Percentiles rank a stretch among this genome's conserved stretches.
Conservation (phyloP, 2,329 filamentous ascomycete genomes). For the Aureobasidium sp. region DNA sequence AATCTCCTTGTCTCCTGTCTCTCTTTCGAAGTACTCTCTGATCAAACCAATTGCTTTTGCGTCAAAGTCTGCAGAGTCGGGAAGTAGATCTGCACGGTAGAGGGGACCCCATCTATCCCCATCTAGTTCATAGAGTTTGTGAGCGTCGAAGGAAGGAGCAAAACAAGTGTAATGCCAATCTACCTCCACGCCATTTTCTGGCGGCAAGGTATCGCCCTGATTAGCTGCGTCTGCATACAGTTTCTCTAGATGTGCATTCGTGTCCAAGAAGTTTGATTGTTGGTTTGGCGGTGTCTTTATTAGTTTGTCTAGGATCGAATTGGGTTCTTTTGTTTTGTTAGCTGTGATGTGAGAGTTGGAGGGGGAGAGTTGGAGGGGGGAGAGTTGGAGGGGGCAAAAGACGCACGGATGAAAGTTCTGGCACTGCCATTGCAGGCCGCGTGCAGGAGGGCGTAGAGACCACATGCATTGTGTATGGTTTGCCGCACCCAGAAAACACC, state of each 20-base stretch:
- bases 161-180: constrained; percentile 3
- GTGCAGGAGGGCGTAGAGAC: background rate
- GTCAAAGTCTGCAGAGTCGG: background rate
- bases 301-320: background rate
- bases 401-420: background rate
- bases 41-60: background rate
- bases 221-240: background rate
- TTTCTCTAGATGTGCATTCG: background rate
- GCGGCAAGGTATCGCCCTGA: background rate
- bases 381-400: too few species aligned
- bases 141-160: background rate
- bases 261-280: background rate
- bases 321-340: background rate
- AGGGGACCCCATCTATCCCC: background rate
- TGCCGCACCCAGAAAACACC: background rate
- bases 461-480: constrained; percentile 1
- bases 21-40: background rate
- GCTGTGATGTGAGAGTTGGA: too few species aligned
- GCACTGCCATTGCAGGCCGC: background rate
- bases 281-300: background rate
- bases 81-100: background rate
- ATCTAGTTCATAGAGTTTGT: background rate
- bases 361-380: too few species aligned
- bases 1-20: background rate
- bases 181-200: background rate